Evolutionary conservation across 2,329 filamentous ascomycete species (phyloP), one percentile per base, ranked within the genome.

Genomic region (Microdochium paspali): DNA sequence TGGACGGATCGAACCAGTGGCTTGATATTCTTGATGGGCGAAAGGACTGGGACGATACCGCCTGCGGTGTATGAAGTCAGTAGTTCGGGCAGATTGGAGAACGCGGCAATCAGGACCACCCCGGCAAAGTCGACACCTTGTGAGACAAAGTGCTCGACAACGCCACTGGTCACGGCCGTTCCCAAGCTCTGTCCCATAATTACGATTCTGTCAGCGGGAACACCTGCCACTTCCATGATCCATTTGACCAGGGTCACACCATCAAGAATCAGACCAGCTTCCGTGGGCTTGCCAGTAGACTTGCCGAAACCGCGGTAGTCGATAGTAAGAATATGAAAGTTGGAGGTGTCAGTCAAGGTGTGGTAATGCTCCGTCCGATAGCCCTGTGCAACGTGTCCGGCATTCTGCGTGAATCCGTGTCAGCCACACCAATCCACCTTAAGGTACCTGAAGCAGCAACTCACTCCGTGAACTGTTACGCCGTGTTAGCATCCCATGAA

Each of bases 301-400:
- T 79, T 75, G 1, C 90, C 90, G 56, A 88, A 96, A 6, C 90
- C 90, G 18, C 90, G 85, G 66, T 96, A 96, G 70, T 95, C 90
- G 57, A 95, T 82, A 32, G 88, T 80, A n/a, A 96, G 72, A 42
- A 95, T 78, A 60, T 96, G 90, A 47, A 90, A 82, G 0, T 76
- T 77, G 2, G 85, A 85, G 2, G 83, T 80, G 46, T 85, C 79
- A 3, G 89, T 80, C 39, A 95, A 71, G 42, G 82, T 76, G 56
- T 90, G 87, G 62, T 94, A 94, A 48, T 82, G 85, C 26, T 82
- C 74, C 2, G 89, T 84, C 15, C 91, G 81, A 61, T 83, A 77
- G 50, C 80, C 82, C 62, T 94, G 87, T 18, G 85, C 89, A 25
- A 97, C 66, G 57, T 94, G 87, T 4, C 88, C 91, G 28, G 89